These are phyloP conservation scores for Austropuccinia psidii DNA, from an alignment of 1,284 basidiomycete species.

Conservation along the genomic window DNA sequence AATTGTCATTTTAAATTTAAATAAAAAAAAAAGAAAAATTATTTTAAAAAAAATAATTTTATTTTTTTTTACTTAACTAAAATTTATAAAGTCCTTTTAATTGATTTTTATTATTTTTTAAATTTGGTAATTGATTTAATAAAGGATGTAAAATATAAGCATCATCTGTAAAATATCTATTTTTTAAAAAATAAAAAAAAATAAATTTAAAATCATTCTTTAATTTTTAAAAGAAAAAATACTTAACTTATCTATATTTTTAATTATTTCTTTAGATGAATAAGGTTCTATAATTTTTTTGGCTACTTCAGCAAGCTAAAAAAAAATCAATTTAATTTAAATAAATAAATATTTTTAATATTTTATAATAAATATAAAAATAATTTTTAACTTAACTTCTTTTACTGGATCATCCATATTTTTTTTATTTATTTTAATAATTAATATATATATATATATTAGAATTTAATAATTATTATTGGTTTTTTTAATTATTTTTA, in stretches of 20 bases:
- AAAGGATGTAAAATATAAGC: not conserved
- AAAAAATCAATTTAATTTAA: too few species aligned
- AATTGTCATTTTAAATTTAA: too few species aligned
- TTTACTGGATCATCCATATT: not conserved
- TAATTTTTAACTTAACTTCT: not conserved
- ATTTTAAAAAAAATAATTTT: too few species aligned
- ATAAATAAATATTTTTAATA: too few species aligned
- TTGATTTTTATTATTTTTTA: not conserved
- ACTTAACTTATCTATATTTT: not conserved
- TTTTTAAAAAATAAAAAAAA: not conserved
- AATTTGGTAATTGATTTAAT: not conserved
- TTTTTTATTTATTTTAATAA: not conserved
- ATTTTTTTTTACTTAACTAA: not conserved
- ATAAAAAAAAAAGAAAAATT: too few species aligned
- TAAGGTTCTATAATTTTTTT: not conserved
- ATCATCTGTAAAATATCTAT: not conserved
- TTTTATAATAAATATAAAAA: not conserved
- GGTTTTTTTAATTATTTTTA: too few species aligned
- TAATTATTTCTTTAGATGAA: not conserved
- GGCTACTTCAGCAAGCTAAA: not conserved
- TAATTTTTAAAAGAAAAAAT: too few species aligned
- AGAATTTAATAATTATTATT: too few species aligned
- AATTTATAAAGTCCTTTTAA: not conserved
- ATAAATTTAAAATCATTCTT: too few species aligned
- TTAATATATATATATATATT: too few species aligned